A percentile compares a stretch with the other conserved stretches of the same genome.
These are phyloP conservation scores for Erodium texanum DNA, from an alignment of 441 rosid genomes.

Conservation along the genomic window DNA sequence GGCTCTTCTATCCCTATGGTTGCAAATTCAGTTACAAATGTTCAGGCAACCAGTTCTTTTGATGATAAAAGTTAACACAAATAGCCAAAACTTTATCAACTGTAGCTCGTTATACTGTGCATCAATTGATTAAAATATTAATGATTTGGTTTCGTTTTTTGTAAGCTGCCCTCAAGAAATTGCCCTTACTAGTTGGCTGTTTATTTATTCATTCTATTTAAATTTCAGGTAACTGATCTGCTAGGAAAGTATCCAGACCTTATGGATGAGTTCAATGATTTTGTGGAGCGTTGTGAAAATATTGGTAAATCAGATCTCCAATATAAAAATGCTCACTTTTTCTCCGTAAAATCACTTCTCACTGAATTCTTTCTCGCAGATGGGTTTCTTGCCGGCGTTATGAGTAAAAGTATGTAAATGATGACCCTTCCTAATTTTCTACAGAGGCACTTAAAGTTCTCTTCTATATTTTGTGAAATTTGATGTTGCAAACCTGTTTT, in stretches of 20 bases:
- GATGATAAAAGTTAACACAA: too few species aligned
- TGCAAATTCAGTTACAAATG: background rate
- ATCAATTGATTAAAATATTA: too few species aligned
- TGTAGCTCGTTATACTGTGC: too few species aligned
- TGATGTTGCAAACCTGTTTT: constrained; percentile 19
- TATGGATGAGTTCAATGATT: constrained; percentile 77
- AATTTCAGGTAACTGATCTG: constrained; percentile 55
- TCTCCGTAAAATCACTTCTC: constrained; percentile 17
- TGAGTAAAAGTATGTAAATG: constrained; percentile 73
- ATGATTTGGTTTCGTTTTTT: background rate
- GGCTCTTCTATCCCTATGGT: background rate
- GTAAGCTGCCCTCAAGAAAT: background rate
- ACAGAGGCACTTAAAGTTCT: background rate
- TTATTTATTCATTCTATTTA: background rate
- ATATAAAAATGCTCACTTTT: constrained; percentile 19
- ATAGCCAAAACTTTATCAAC: too few species aligned
- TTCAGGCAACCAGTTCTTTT: too few species aligned
- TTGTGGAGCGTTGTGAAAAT: constrained; percentile 79
- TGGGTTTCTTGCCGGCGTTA: constrained; percentile 76
- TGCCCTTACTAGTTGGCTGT: background rate
- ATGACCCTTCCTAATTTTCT: constrained; percentile 11
- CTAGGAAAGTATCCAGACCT: constrained; percentile 78
- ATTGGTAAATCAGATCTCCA: constrained; percentile 41
- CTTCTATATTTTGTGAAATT: background rate
- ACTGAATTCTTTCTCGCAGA: constrained; percentile 43